Base-by-base conservation (phyloP, 2,329 filamentous ascomycete genomes). In the Epichloe bromicola region DNA sequence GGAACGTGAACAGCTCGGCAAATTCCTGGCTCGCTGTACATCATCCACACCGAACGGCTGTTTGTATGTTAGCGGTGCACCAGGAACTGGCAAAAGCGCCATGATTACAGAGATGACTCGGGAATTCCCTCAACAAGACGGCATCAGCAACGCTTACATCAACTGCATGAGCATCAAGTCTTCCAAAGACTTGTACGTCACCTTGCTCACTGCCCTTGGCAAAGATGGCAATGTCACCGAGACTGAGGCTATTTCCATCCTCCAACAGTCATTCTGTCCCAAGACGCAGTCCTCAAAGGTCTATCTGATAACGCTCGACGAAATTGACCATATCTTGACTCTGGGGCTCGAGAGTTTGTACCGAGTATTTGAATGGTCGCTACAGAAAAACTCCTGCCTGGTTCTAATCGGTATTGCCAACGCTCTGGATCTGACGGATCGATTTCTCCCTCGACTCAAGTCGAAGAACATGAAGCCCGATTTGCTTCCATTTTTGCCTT, bases 111-210 rank as follows among this genome's bases (percentile, higher is more conserved):
- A 94, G 63, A 79, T 95, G 48, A 85, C 85, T 46, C 71, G 79
- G 46, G 73, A 80, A 42, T 68, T 84, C 46, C 70, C 71, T 11
- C 63, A 70, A 4, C 70, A 71, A 36, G 70, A 75, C 15, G 66
- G 71, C 4, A 72, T 93, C 49, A 82, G 80, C 60, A 82, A 83
- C 49, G 82, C 83, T 2, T 91, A 90, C 62, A 78, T 98, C 74
- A 98, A 98, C 65, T 98, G 93, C 69, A 96, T 96, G 83, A 95
- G 90, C 67, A 83, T 96, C 67, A 94, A 93, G 62, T 88, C 82
- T 36, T 87, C 89, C 2, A 83, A 82, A 57, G 90, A 96, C 63
- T 75, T 98, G 20, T 95, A 94, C 67, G 76, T 78, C 55, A 90
- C 84, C 19, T 72, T 98, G 17, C 69, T 91, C 12, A 82, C 87